A percentile compares a stretch with the other conserved stretches of the same genome.
These are phyloP conservation scores for Beauveria australis DNA, from an alignment of 2,329 filamentous ascomycete species.

Conservation along the genomic window DNA sequence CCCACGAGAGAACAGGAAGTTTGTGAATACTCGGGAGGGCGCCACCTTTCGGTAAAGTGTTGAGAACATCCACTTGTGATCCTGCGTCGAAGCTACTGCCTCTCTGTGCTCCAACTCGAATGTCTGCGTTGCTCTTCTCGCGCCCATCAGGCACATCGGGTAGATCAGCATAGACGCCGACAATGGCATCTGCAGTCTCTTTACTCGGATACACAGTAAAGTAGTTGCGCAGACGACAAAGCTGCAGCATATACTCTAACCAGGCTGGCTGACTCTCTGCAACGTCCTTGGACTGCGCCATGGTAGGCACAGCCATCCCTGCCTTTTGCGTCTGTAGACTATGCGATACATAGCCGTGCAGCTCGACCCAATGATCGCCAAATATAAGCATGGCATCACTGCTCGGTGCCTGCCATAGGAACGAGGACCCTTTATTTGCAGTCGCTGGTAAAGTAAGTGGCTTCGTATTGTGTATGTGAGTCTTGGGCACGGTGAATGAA, in stretches of 20 bases:
- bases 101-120: slow-evolving; percentile 23
- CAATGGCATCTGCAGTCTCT: slow-evolving; percentile 44
- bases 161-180: slow-evolving; percentile 71
- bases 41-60: slow-evolving; percentile 37
- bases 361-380: slow-evolving; percentile 77
- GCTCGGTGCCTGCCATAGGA: slow-evolving; percentile 79
- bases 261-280: slow-evolving; percentile 64
- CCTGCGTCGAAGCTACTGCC: slow-evolving; percentile 32
- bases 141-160: slow-evolving; percentile 66
- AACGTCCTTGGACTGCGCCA: slow-evolving; percentile 49
- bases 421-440: slow-evolving; percentile 40
- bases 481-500: slow-evolving; percentile 65
- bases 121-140: slow-evolving; percentile 16
- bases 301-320: slow-evolving; percentile 26
- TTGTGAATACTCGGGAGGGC: slow-evolving; percentile 34
- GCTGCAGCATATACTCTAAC: slow-evolving; percentile 68
- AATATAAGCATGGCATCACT: slow-evolving; percentile 77
- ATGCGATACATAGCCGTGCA: slow-evolving; percentile 70
- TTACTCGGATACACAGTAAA: slow-evolving; percentile 69
- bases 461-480: slow-evolving; percentile 51
- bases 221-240: slow-evolving; percentile 71
- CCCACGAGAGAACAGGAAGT: slow-evolving; percentile 56
- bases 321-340: slow-evolving; percentile 41
- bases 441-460: slow-evolving; percentile 40
- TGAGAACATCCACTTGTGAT: slow-evolving; percentile 37